Evolutionary conservation across 2,329 filamentous ascomycete species (phyloP).

Genomic region (Hypoxylon sp.): DNA sequence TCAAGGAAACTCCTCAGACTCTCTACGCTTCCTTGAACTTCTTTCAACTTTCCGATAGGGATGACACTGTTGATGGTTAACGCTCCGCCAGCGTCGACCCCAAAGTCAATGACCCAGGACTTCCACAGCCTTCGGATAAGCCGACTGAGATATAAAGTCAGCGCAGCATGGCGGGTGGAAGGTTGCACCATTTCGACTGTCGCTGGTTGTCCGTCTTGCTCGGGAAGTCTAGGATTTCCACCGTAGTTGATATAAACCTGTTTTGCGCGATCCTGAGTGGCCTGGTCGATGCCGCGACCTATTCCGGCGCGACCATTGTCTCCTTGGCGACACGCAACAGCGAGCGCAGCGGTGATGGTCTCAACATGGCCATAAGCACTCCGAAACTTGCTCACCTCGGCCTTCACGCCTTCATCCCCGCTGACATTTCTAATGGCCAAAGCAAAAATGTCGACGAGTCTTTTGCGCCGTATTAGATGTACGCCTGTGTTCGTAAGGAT

Average conservation of each 20-base stretch:
- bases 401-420: slow-evolving; percentile 84
- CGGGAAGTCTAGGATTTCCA: slow-evolving; percentile 86
- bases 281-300: slow-evolving; percentile 82
- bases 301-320: slow-evolving; percentile 80
- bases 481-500: slow-evolving; percentile 93
- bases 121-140: slow-evolving; percentile 93
- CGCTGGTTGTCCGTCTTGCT: slow-evolving; percentile 78
- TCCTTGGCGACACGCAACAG: slow-evolving; percentile 94
- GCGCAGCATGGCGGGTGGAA: slow-evolving; percentile 89
- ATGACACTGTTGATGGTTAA: slow-evolving; percentile 78
- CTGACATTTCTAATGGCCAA: slow-evolving; percentile 80
- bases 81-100: slow-evolving; percentile 68
- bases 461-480: slow-evolving; percentile 84
- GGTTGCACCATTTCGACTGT: slow-evolving; percentile 87
- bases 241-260: slow-evolving; percentile 93
- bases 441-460: slow-evolving; percentile 93
- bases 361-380: slow-evolving; percentile 89
- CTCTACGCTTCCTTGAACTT: slow-evolving; percentile 85
- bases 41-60: slow-evolving; percentile 75
- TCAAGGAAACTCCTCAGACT: slow-evolving; percentile 85
- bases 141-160: slow-evolving; percentile 88
- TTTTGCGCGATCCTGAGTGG: slow-evolving; percentile 86
- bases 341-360: slow-evolving; percentile 89
- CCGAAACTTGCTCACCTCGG: slow-evolving; percentile 86
- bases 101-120: slow-evolving; percentile 76